Percentiles rank a stretch among this genome's conserved stretches.
phyloP scores from a whole-genome alignment of 352 stramenopile species.

The Phytophthora ohioensis region DNA sequence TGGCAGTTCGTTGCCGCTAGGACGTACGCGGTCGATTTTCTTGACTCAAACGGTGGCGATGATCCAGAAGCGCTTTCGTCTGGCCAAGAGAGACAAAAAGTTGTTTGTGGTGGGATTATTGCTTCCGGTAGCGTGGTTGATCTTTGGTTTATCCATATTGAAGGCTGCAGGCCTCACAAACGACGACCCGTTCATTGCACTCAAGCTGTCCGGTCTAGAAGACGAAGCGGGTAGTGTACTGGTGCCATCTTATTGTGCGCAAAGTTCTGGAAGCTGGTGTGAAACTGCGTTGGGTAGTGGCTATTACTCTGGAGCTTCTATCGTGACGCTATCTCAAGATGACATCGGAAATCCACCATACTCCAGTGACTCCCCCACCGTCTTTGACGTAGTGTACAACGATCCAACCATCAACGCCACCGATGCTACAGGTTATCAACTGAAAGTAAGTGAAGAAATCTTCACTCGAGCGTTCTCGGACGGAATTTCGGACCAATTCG shows the following conservation, averaged over 20 bases:
- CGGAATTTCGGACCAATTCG: slow-evolving; percentile 45
- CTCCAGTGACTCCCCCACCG: slow-evolving; percentile 44
- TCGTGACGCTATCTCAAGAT: slow-evolving; percentile 16
- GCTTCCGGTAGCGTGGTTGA: slow-evolving; percentile 31
- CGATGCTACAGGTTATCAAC: slow-evolving; percentile 39
- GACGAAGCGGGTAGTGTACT: slow-evolving; percentile 19
- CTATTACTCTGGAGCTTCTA: slow-evolving; percentile 35
- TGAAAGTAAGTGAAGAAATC: slow-evolving; percentile 44
- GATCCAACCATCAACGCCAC: slow-evolving; percentile 37
- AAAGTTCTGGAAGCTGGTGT: slow-evolving; percentile 33
- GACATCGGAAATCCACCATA: slow-evolving; percentile 30
- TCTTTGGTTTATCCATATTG: slow-evolving; percentile 37
- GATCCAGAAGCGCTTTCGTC: slow-evolving; percentile 31
- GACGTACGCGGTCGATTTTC: slow-evolving; percentile 29
- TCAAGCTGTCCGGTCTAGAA: slow-evolving; percentile 27
- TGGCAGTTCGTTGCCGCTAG: slow-evolving; percentile 26
- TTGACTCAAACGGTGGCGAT: slow-evolving; percentile 32
- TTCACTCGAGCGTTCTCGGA: slow-evolving; percentile 47
- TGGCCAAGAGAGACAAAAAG: slow-evolving; percentile 35
- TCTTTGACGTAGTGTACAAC: slow-evolving; percentile 52
- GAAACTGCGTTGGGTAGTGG: slow-evolving; percentile 23
- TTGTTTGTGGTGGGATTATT: slow-evolving; percentile 27
- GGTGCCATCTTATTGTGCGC: slow-evolving; percentile 25
- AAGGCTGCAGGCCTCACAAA: slow-evolving; percentile 31
- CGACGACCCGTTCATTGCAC: slow-evolving; percentile 36